Evolutionary conservation across 441 rosid species (phyloP), one percentile per base, ranked within the genome.

Genomic region (Capsella rubella): DNA sequence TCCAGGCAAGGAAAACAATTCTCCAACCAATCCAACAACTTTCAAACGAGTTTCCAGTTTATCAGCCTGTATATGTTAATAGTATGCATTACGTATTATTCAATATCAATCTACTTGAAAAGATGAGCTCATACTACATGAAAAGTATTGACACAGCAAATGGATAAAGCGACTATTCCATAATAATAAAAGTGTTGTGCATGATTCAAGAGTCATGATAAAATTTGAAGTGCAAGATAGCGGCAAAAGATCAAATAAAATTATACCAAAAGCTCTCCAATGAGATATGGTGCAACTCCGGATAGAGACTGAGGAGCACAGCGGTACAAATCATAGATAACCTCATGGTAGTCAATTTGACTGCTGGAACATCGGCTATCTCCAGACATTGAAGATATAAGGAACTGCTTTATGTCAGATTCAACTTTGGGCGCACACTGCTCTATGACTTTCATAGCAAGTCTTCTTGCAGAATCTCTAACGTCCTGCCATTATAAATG

Each of bases 231-330:
- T 46, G 66, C 43, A 40, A 3, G 34, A 49, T 13, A 73, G 50
- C 66, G 28, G 50, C 28, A 40, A 52, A 31, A 67, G 53, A 64
- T 79, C 29, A 62, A 45, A 65, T 60, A 49, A 45, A 45, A 54
- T 42, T 63, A 82, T 93, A 96, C 99, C 99, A 96, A 83, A 66
- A 96, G 87, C 85, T 96, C 99, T 73, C 99, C 99, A n/a, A 90
- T 90, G 81, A 96, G 93, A 82, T 92, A 87, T 11, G 99, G 97
- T 59, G 92, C 83, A 69, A 90, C 97, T 81, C 94, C 98, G 8
- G 96, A 76, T 71, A 96, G 83, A 65, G 89, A 81, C 80, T 92
- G 96, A 72, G 99, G 98, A 66, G 98, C 97, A 83, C 97, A 90
- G 64, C 79, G 73, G 81, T 89, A 91, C 67, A 96, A 72, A 74